Conservation (phyloP, 2,329 filamentous ascomycete genomes). For the Aspergillus fischeri region DNA sequence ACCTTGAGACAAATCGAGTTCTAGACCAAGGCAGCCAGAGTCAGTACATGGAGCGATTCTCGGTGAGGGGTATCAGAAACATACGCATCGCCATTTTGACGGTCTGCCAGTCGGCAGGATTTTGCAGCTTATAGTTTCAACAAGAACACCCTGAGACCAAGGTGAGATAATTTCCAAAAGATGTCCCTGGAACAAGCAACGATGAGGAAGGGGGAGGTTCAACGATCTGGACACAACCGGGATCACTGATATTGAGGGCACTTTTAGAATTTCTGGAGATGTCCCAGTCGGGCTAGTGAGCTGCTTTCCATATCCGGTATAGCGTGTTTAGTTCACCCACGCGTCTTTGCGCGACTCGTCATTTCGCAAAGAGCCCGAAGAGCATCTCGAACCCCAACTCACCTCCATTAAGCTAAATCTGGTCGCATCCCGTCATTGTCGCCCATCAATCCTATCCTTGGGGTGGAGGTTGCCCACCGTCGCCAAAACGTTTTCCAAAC, state of each 20-base stretch:
- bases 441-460: not conserved
- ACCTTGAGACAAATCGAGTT: slow-evolving; percentile 49
- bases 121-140: not conserved
- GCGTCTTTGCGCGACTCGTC: slow-evolving; percentile 26
- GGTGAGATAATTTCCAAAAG: not conserved
- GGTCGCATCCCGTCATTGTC: not conserved
- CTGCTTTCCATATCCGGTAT: slow-evolving; percentile 35
- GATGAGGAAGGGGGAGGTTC: not conserved
- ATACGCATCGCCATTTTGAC: slow-evolving; percentile 48
- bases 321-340: slow-evolving; percentile 26
- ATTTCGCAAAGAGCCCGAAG: slow-evolving; percentile 1
- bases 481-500: slow-evolving; percentile 30
- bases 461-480: slow-evolving; percentile 3
- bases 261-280: slow-evolving; percentile 34
- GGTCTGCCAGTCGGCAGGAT: slow-evolving; percentile 31
- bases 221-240: slow-evolving; percentile 12
- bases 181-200: not conserved
- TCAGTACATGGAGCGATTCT: slow-evolving; percentile 21
- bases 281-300: slow-evolving; percentile 35
- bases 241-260: slow-evolving; percentile 15
- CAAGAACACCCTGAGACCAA: not conserved
- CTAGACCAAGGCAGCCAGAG: slow-evolving; percentile 22
- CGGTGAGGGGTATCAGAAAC: slow-evolving; percentile 37
- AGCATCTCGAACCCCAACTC: slow-evolving; percentile 4
- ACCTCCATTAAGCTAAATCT: not conserved